Evolutionary conservation across 495 filamentous ascomycete species (phyloP).

Genomic region (Immersiella caudata): DNA sequence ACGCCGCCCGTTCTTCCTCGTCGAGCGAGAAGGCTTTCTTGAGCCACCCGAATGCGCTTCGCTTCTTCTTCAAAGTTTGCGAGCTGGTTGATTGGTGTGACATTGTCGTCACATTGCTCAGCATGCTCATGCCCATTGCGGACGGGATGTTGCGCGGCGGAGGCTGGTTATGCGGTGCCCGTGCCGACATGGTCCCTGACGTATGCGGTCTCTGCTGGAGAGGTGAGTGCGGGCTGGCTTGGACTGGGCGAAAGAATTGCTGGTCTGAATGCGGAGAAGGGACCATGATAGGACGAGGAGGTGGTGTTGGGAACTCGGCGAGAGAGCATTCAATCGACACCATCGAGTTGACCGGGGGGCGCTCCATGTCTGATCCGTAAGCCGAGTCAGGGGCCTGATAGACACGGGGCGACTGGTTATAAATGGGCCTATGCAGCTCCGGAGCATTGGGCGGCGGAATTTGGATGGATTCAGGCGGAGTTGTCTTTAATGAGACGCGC

Average conservation of each 20-base stretch:
- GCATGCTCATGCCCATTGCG: constrained; percentile 55
- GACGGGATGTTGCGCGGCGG: constrained; percentile 50
- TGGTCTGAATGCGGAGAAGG: constrained; percentile 55
- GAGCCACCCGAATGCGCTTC: constrained; percentile 61
- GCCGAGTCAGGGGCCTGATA: constrained; percentile 54
- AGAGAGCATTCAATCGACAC: constrained; percentile 35
- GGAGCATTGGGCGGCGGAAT: constrained; percentile 42
- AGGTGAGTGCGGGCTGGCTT: constrained; percentile 58
- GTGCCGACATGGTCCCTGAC: constrained; percentile 38
- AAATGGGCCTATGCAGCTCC: constrained; percentile 35
- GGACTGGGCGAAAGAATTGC: constrained; percentile 57
- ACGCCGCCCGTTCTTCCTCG: constrained; percentile 57
- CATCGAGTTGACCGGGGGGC: constrained; percentile 36
- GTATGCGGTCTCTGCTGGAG: constrained; percentile 60
- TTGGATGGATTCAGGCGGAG: constrained; percentile 48
- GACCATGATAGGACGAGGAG: constrained; percentile 40
- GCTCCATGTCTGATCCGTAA: constrained; percentile 56
- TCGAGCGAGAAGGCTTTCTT: constrained; percentile 61
- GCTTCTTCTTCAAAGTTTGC: constrained; percentile 57
- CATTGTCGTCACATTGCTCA: constrained; percentile 46
- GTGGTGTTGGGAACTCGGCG: constrained; percentile 40
- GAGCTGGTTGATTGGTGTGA: constrained; percentile 33
- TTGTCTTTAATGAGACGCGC: constrained; percentile 52
- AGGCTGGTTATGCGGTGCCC: constrained; percentile 34
- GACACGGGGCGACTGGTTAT: constrained; percentile 33